These are phyloP conservation scores for Sporisorium graminicola DNA, from an alignment of 1,284 basidiomycete species.

Conservation along the genomic window DNA sequence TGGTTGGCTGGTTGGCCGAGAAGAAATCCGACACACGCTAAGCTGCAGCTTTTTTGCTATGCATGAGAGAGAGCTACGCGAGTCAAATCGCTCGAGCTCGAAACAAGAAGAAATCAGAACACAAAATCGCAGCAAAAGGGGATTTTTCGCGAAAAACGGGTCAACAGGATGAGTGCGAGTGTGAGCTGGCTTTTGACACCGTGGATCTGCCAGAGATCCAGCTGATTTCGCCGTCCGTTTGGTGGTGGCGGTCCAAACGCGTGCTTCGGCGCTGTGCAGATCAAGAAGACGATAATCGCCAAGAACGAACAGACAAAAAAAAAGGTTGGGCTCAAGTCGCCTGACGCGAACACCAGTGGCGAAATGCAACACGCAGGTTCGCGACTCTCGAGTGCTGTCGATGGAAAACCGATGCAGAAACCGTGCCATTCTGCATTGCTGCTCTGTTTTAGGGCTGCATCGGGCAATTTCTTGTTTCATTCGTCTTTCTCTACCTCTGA, in stretches of 20 bases:
- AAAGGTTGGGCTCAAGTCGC: neutral
- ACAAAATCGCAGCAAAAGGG: neutral
- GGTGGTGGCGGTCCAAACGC: slow-evolving; percentile 8
- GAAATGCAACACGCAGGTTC: too few relatives aligned
- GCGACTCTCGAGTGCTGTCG: neutral
- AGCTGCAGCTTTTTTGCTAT: neutral
- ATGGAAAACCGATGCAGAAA: neutral
- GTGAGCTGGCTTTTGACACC: too few relatives aligned
- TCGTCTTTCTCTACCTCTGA: neutral
- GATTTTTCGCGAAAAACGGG: neutral
- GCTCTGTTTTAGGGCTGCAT: neutral
- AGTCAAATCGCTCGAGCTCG: neutral
- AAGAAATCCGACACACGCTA: neutral
- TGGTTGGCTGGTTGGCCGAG: neutral
- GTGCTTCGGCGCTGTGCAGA: slow-evolving; percentile 1
- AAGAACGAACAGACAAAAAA: neutral
- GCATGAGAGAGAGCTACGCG: neutral
- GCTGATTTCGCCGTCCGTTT: neutral
- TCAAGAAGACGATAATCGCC: neutral
- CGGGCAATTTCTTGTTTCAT: slow-evolving; percentile 1
- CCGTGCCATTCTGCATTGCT: neutral
- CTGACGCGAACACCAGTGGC: slow-evolving; percentile 3
- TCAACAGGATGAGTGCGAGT: neutral
- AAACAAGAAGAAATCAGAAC: neutral
- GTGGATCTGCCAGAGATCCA: too few relatives aligned